Base-by-base conservation (phyloP, 106 monocot species). In the Acorus calamus region DNA sequence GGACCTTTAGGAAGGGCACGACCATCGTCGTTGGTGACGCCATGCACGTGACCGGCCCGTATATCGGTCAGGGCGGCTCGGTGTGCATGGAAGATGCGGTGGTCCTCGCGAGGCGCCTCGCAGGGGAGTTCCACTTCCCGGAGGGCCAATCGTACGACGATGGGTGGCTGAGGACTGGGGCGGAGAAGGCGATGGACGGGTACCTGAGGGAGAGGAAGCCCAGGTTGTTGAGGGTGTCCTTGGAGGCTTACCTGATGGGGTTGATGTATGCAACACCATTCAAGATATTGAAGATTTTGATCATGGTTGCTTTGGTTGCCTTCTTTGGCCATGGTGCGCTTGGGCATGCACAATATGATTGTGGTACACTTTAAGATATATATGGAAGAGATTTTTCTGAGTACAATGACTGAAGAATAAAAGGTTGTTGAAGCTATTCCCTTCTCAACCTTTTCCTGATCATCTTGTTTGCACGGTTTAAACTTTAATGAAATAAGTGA, bases 31-130 rank as follows among this genome's bases (percentile, higher is more conserved):
- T 73, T 12, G 81, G 77, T 0, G 81, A 81, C 4, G 77, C 81
- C 8, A 68, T 77, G 69, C 81, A 81, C 56, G 53, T 60, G 4
- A 79, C 66, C 74, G 79, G 70, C 12, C 76, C 80, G 13, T 71
- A 61, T 44, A 10, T 76, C 11, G 69, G 69, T 10, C 76, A 76
- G 59, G 69, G 76, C 50, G 76, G 76, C 28, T 76, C 61, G 44
- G 57, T 57, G 7, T 60, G 62, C 10, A 64, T 80, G 4, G 80
- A 80, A 57, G 80, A 80, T 42, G 70, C 71, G 5, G 63, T 80
- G 12, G 80, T 80, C 8, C 71, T 80, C 8, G 75, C 70, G 14
- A 50, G 80, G 50, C 62, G 60, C 72, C 59, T 81, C 8, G 56
- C 67, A 2, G 7, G 8, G 4, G 67, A 11, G 9, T 42, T 65